Evolutionary conservation across 2,329 filamentous ascomycete species (phyloP).

Genomic region (Aspergillus sp.): DNA sequence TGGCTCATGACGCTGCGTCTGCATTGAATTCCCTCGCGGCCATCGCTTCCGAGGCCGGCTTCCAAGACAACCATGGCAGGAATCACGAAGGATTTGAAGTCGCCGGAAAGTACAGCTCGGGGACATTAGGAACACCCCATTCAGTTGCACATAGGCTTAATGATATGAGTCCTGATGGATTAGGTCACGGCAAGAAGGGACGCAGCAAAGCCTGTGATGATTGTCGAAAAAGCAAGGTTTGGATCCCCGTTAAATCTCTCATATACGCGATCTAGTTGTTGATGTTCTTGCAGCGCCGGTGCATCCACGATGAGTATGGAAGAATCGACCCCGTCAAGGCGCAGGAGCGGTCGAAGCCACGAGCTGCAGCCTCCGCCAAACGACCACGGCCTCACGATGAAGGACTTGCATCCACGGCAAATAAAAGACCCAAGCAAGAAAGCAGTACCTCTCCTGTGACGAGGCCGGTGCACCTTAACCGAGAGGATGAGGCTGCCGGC

Average conservation of each 20-base stretch:
- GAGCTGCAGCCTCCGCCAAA: conserved; percentile 57
- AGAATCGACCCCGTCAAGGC: conserved; percentile 64
- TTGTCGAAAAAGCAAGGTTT: conserved; percentile 67
- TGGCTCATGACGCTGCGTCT: conserved; percentile 40
- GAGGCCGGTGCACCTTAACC: conserved; percentile 21
- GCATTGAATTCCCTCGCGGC: conserved; percentile 40
- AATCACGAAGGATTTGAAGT: conserved; percentile 31
- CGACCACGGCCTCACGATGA: conserved; percentile 50
- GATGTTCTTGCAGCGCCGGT: conserved; percentile 55
- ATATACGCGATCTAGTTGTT: conserved; percentile 19
- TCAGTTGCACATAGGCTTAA: conserved; percentile 24
- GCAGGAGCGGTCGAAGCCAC: conserved; percentile 60
- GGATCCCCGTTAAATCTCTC: conserved; percentile 20
- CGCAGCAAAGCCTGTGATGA: conserved; percentile 65
- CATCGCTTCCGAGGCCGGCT: conserved; percentile 36
- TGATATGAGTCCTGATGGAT: conserved; percentile 35
- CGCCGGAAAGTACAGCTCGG: conserved; percentile 25
- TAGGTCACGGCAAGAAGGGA: conserved; percentile 53
- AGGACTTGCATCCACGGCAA: conserved; percentile 19
- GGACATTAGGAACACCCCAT: conserved; percentile 28
- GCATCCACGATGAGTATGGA: conserved; percentile 65
- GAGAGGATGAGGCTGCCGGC: conserved; percentile 17
- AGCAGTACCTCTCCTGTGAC: conserved; percentile 26
- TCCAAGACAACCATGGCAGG: conserved; percentile 27
- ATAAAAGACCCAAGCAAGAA: conserved; percentile 38